These are phyloP conservation scores for Diplogelasinospora grovesii DNA, from an alignment of 495 filamentous ascomycete species.

Conservation along the genomic window DNA sequence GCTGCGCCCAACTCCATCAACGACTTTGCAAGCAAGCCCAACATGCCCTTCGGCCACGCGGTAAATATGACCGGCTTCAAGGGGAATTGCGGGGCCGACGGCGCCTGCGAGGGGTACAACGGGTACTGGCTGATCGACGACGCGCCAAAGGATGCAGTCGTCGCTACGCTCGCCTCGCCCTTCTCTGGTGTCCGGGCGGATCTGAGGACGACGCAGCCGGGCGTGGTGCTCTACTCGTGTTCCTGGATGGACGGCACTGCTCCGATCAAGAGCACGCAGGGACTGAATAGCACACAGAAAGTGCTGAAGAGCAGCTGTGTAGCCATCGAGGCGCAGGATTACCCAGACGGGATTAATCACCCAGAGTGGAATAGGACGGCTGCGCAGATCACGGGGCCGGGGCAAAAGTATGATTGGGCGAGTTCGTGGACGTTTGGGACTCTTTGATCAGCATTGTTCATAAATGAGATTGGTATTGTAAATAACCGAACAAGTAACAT, in stretches of 20 bases:
- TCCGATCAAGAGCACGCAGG: conserved; percentile 55
- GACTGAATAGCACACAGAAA: conserved; percentile 44
- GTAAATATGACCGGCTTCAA: conserved; percentile 47
- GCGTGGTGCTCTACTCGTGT: conserved; percentile 66
- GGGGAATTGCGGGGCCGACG: conserved; percentile 57
- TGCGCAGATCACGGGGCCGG: conserved; percentile 53
- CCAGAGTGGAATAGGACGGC: conserved; percentile 62
- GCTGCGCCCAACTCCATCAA: conserved; percentile 54
- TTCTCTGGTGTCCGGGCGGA: conserved; percentile 65
- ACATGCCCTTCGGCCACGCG: conserved; percentile 60
- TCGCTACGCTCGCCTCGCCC: conserved; percentile 50
- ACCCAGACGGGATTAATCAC: conserved; percentile 72
- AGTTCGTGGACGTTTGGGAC: conserved; percentile 44
- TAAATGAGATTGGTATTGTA: too few species aligned
- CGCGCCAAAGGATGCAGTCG: conserved; percentile 49
- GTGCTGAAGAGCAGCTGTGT: conserved; percentile 53
- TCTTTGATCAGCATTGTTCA: too few species aligned
- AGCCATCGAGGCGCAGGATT: conserved; percentile 60
- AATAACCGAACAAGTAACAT: background rate
- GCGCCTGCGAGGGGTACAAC: conserved; percentile 71
- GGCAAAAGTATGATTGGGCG: conserved; percentile 39
- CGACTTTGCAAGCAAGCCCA: conserved; percentile 59
- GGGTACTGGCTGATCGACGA: conserved; percentile 68
- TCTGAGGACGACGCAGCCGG: conserved; percentile 62
- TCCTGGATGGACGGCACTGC: conserved; percentile 60